Evolutionary conservation across 768 basidiomycete genomes (phyloP), one percentile per base, ranked within the genome.

Genomic region (Calocybe cyanea): DNA sequence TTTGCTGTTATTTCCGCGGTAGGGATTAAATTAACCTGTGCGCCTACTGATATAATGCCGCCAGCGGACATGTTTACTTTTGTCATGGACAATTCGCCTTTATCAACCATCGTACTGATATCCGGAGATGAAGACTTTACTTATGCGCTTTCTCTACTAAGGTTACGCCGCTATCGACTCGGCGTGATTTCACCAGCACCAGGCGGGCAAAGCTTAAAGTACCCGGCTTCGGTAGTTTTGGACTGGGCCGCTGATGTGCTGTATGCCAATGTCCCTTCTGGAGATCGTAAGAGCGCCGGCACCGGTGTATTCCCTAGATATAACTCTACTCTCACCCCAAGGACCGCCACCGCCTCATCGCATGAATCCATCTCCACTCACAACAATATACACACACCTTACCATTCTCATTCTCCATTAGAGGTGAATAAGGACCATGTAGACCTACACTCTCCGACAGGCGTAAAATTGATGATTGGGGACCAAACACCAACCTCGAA

Each of bases 51-150:
- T n/a, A 32, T n/a, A n/a, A 28, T 28, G 15, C 21, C 13, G 23
- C 17, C 57, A 85, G 85, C 81, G 38, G 85, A 87, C 55, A 79
- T 87, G 71, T 63, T 87, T 46, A 69, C 76, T 6, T 76, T 78
- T 57, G 83, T 79, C n/a, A 74, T 82, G 55, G 84, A 86, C 63
- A 73, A 76, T 51, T 11, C 11, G 25, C 64, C 72, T 2, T 46
- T 72, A 2, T 73, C 76, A 46, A 56, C 73, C 13, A 63, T 84
- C 52, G 61, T 85, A 35, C 65, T 87, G 30, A 80, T 87, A 53
- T 73, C 83, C 0, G 81, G 78, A 14, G 83, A 87, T 60, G 71
- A 81, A 33, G 83, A 85, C 57, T 78, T 83, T 52, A 75, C 76
- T 3, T 85, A 83, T 56, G 76, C 77, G n/a, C 60, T 83, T 36